Evolutionary conservation across 169 alveolate genomes (phyloP).

Genomic region (Eimeria acervulina): DNA sequence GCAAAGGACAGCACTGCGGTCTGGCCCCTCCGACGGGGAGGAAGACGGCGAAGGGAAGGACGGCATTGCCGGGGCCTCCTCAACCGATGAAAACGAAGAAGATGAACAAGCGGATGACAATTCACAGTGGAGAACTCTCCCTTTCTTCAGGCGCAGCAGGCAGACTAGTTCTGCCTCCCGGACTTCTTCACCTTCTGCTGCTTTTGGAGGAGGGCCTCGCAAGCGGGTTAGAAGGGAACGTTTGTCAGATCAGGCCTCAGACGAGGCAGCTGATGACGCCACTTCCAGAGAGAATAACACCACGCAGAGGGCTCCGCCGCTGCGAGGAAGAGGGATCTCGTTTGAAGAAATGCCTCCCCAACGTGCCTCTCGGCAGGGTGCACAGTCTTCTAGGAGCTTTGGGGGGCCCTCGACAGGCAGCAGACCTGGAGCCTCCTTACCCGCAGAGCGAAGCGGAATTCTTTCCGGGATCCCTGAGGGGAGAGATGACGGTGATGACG

Average conservation of each 20-base stretch:
- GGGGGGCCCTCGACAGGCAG: background rate
- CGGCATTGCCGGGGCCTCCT: background rate
- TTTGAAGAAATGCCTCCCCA: background rate
- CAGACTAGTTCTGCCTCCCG: background rate
- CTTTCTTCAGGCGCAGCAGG: constrained; percentile 44
- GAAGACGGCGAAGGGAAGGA: background rate
- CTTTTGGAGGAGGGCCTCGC: background rate
- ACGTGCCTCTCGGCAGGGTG: background rate
- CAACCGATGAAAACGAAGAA: background rate
- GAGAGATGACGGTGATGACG: background rate
- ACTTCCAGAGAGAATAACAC: background rate
- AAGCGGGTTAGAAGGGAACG: background rate
- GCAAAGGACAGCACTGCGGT: background rate
- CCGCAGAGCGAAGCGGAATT: background rate
- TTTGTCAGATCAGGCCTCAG: background rate
- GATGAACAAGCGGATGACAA: background rate
- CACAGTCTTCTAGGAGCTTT: background rate
- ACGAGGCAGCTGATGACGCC: background rate
- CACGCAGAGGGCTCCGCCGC: background rate
- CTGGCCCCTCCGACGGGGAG: background rate
- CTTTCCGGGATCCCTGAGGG: background rate
- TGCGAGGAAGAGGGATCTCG: background rate
- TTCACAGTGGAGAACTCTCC: background rate
- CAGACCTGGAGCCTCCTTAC: background rate
- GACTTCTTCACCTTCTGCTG: background rate